Evolutionary conservation across 805 yeast genomes (phyloP).

Genomic region (Teunomyces funiuensis): DNA sequence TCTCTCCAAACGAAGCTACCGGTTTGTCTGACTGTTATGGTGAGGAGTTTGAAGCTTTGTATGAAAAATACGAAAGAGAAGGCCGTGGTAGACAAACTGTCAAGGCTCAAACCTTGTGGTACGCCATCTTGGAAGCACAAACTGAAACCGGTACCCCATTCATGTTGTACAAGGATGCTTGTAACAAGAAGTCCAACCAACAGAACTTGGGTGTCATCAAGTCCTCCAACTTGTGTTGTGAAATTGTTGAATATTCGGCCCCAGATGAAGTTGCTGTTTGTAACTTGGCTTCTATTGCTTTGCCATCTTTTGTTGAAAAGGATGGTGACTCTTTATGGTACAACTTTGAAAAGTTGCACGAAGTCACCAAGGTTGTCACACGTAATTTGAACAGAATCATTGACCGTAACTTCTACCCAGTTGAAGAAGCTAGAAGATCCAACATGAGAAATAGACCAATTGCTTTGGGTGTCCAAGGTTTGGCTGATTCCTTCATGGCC

Average conservation of each 20-base stretch:
- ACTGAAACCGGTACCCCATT: conserved; percentile 67
- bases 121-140: conserved; percentile 59
- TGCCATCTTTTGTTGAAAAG: conserved; percentile 55
- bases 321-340: conserved; percentile 42
- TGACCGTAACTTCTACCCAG: conserved; percentile 57
- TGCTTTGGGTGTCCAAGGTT: conserved; percentile 64
- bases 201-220: conserved; percentile 60
- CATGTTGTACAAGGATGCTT: conserved; percentile 64
- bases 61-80: conserved; percentile 51
- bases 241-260: conserved; percentile 59
- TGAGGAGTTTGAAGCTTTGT: conserved; percentile 53
- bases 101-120: conserved; percentile 63
- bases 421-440: conserved; percentile 52
- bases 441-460: conserved; percentile 61
- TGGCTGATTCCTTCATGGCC: conserved; percentile 58
- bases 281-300: conserved; percentile 59
- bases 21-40: conserved; percentile 57
- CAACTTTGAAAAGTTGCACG: conserved; percentile 56
- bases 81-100: conserved; percentile 49
- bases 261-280: conserved; percentile 63
- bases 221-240: conserved; percentile 63
- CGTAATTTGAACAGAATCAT: conserved; percentile 57
- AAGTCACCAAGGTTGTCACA: conserved; percentile 53
- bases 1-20: conserved; percentile 60
- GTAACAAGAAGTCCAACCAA: conserved; percentile 59